Evolutionary conservation across 176 grass and related monocot genomes (phyloP).

Genomic region (Hyparrhenia diplandra): DNA sequence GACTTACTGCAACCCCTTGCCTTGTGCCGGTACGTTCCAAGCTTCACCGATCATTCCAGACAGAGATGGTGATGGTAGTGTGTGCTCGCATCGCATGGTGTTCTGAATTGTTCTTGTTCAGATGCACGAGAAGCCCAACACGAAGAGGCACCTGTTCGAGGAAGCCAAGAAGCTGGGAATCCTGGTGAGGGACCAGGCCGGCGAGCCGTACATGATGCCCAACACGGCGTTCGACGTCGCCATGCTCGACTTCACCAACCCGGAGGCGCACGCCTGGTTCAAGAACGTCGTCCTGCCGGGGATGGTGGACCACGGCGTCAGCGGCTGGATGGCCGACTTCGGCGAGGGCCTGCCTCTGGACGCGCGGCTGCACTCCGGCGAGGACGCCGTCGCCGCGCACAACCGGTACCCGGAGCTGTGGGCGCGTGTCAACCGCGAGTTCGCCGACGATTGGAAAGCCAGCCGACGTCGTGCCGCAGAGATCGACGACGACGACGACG

Average conservation of each 20-base stretch:
- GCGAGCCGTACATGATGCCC: slow-evolving; percentile 80
- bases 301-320: slow-evolving; percentile 63
- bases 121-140: slow-evolving; percentile 57
- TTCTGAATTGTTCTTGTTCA: slow-evolving; percentile 20
- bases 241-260: slow-evolving; percentile 93
- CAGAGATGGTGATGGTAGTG: not conserved
- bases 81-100: not conserved
- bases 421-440: slow-evolving; percentile 87
- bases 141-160: slow-evolving; percentile 56
- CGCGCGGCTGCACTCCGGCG: slow-evolving; percentile 74
- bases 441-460: slow-evolving; percentile 65
- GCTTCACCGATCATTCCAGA: not conserved
- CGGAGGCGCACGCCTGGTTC: slow-evolving; percentile 64
- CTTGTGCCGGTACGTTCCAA: slow-evolving; percentile 60
- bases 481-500: slow-evolving; percentile 24
- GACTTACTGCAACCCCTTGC: slow-evolving; percentile 91
- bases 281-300: slow-evolving; percentile 61
- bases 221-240: slow-evolving; percentile 94
- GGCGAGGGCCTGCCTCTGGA: slow-evolving; percentile 87
- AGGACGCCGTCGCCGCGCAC: slow-evolving; percentile 70
- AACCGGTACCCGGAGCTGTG: slow-evolving; percentile 92
- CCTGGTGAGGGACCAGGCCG: slow-evolving; percentile 57
- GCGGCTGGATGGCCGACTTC: slow-evolving; percentile 98
- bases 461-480: not conserved
- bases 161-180: slow-evolving; percentile 70